Evolutionary conservation across 805 yeast species (phyloP).

Genomic region (Lachancea lanzarotensis): DNA sequence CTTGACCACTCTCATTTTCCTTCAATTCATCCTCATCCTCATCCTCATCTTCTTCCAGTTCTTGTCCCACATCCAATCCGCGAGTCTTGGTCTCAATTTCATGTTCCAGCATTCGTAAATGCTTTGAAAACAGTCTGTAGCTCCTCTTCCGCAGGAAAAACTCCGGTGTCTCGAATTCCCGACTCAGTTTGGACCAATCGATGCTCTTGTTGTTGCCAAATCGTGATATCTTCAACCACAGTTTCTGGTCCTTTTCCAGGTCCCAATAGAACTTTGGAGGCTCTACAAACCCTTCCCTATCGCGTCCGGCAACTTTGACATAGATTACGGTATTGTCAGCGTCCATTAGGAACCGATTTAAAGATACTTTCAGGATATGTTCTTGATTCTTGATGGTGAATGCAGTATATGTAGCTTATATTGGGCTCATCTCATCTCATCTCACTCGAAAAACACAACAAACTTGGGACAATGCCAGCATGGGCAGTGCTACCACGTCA

Average conservation of each 20-base stretch:
- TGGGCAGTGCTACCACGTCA: slow-evolving; percentile 16
- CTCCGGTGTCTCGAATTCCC: slow-evolving; percentile 32
- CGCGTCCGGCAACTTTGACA: slow-evolving; percentile 38
- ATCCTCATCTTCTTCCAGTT: neutral
- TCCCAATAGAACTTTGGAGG: slow-evolving; percentile 34
- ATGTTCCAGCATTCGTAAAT: slow-evolving; percentile 21
- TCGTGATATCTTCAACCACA: slow-evolving; percentile 28
- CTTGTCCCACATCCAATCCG: neutral
- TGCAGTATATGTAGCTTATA: no score
- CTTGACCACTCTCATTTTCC: slow-evolving; percentile 3
- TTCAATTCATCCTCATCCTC: slow-evolving; percentile 1
- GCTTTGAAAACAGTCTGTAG: slow-evolving; percentile 24
- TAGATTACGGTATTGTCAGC: slow-evolving; percentile 35
- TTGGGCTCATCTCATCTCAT: no score
- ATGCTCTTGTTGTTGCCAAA: slow-evolving; percentile 19
- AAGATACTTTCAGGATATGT: neutral
- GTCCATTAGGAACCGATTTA: slow-evolving; percentile 18
- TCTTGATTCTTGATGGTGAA: no score
- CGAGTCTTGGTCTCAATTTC: slow-evolving; percentile 18
- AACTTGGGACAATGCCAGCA: slow-evolving; percentile 4
- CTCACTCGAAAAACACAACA: neutral
- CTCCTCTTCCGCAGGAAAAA: slow-evolving; percentile 26
- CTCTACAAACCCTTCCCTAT: slow-evolving; percentile 37
- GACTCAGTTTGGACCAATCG: slow-evolving; percentile 31
- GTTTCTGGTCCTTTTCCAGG: slow-evolving; percentile 27